Evolutionary conservation across 768 basidiomycete species (phyloP), one percentile per base, ranked within the genome.

Genomic region (Cyathus striatus): DNA sequence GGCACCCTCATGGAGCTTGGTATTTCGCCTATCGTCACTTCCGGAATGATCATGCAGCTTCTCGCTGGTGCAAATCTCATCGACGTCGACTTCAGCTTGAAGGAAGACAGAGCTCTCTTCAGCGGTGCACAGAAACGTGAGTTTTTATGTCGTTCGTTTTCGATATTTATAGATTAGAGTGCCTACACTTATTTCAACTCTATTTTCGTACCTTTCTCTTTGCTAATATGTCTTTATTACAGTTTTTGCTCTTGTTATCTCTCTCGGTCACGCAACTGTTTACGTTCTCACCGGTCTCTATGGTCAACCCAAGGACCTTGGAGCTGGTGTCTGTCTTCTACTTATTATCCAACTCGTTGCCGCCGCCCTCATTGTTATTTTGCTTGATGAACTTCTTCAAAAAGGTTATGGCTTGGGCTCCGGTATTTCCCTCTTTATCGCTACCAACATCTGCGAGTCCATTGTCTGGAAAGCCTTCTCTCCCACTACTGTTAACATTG

Each of bases 381-480:
- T 98, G 52, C 90, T 99, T 53, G 95, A 98, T 60, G 94, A 98
- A 65, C 90, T 99, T 48, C 88, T 99, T 51, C 95, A 97, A 57
- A 98, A 98, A 63, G 96, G 95, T 33, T 98, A 99, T 64, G 95
- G 96, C 60, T 90, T 98, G 49, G 96, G 96, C 45, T 94, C 91
- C 4, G 96, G 96, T 49, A 97, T 99, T 66, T 94, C 93, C 45
- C 85, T 98, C 45, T 98, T 98, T 79, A 96, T 98, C 55, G 96
- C 95, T 3, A 98, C 96, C 71, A 99, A 98, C 76, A 98, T 99
- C 55, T 98, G 95, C 66, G 96, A 99, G 65, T 90, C 87, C 49
- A 98, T 99, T 70, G 83, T 98, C 60, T 99, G 95, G 95, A 99
- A 99, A 60, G 96, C 95, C 1, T 98, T 99, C 70, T 94, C 91